phyloP scores from a whole-genome alignment of 164 flowering plant genomes.

The Berberis thunbergii region DNA sequence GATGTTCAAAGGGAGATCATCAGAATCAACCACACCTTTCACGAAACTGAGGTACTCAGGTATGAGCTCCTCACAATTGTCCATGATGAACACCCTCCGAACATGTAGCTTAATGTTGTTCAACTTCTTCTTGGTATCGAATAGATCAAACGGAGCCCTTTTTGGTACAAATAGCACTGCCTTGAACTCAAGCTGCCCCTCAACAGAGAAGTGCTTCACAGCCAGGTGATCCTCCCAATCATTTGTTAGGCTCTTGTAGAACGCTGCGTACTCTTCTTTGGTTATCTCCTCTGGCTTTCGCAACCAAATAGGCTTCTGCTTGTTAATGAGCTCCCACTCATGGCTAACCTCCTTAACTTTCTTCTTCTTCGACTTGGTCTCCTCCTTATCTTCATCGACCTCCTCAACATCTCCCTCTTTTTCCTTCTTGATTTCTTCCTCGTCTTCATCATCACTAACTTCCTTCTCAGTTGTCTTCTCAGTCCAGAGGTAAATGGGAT shows the following conservation, averaged over 20 bases:
- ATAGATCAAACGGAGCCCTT: constrained; percentile 57
- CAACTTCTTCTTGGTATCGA: constrained; percentile 49
- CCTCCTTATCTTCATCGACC: constrained; percentile 44
- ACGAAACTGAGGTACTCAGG: constrained; percentile 51
- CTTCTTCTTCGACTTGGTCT: constrained; percentile 38
- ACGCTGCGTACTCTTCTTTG: constrained; percentile 51
- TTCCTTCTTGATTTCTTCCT: constrained; percentile 42
- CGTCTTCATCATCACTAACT: constrained; percentile 43
- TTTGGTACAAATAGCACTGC: constrained; percentile 49
- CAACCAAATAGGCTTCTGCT: constrained; percentile 57
- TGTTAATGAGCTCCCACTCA: constrained; percentile 47
- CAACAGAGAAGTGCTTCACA: constrained; percentile 57
- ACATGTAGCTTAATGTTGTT: constrained; percentile 65
- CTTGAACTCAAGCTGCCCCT: constrained; percentile 58
- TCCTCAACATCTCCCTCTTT: constrained; percentile 49
- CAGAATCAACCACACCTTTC: constrained; percentile 56
- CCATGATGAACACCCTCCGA: constrained; percentile 50
- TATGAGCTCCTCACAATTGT: constrained; percentile 54
- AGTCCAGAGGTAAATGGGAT: constrained; percentile 47
- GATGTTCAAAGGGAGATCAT: constrained; percentile 62
- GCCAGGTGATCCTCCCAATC: constrained; percentile 60
- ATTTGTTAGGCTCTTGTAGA: constrained; percentile 63
- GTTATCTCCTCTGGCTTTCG: constrained; percentile 53
- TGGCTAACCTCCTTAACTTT: constrained; percentile 44
- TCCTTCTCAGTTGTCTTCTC: constrained; percentile 61